These are phyloP conservation scores for Suillus plorans DNA, from an alignment of 768 basidiomycete genomes.

Conservation along the genomic window DNA sequence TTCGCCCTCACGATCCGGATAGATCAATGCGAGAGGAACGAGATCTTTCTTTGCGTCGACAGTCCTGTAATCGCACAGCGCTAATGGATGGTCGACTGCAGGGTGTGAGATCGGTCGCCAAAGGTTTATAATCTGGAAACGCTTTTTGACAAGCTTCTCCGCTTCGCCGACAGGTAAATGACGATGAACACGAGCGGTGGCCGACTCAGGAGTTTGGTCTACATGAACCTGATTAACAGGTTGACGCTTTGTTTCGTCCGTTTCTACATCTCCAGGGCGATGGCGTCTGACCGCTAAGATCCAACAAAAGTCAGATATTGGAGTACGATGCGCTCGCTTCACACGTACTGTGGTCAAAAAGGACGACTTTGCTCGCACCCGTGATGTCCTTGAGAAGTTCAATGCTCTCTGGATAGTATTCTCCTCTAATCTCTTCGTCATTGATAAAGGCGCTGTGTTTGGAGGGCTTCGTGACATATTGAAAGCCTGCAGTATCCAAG, in stretches of 20 bases:
- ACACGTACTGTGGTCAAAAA: conserved; percentile 64
- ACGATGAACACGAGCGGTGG: conserved; percentile 46
- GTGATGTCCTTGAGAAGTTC: conserved; percentile 59
- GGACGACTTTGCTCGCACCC: conserved; percentile 57
- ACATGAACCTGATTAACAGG: conserved; percentile 44
- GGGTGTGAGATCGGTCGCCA: conserved; percentile 55
- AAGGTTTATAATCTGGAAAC: conserved; percentile 61
- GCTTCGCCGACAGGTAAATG: conserved; percentile 50
- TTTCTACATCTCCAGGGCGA: conserved; percentile 37
- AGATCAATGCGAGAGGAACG: conserved; percentile 44
- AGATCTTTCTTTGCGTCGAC: conserved; percentile 43
- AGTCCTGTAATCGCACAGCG: conserved; percentile 50
- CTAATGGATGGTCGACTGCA: conserved; percentile 51
- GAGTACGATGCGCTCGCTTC: not conserved
- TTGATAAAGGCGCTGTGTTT: conserved; percentile 48
- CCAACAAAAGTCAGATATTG: not conserved
- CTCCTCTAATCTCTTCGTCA: conserved; percentile 49
- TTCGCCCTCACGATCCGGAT: conserved; percentile 53
- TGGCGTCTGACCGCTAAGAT: conserved; percentile 46
- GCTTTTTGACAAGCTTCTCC: conserved; percentile 40
- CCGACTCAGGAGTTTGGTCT: conserved; percentile 49
- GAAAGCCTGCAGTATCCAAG: conserved; percentile 55
- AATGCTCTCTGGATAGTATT: conserved; percentile 63
- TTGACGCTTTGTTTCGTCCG: conserved; percentile 39
- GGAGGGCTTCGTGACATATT: conserved; percentile 38